Evolutionary conservation across 257 asterid genomes (phyloP).

Genomic region (Solanum lignicaule): DNA sequence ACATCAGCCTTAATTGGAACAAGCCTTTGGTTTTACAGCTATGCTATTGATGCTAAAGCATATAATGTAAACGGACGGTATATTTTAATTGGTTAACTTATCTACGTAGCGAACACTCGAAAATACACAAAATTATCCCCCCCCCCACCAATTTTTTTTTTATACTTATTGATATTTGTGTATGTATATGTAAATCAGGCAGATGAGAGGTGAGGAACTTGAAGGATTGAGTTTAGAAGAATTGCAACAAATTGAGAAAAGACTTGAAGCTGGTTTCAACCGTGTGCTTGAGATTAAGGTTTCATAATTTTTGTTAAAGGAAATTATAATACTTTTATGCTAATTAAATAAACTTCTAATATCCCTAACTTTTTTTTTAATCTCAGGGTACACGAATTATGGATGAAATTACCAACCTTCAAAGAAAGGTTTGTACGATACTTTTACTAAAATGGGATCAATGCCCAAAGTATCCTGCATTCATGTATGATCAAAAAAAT

Average conservation of each 20-base stretch:
- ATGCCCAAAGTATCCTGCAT: background rate
- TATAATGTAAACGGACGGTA: background rate
- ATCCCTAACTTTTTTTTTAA: background rate
- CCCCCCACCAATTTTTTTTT: too few species aligned
- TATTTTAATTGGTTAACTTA: background rate
- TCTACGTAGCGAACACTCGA: background rate
- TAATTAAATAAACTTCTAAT: background rate
- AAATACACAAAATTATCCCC: background rate
- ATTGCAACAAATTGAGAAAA: slow-evolving; percentile 27
- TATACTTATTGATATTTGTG: background rate
- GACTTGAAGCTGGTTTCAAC: slow-evolving; percentile 19
- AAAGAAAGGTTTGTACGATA: slow-evolving; percentile 16
- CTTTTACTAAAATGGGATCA: background rate
- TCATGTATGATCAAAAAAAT: background rate
- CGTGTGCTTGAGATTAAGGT: slow-evolving; percentile 32
- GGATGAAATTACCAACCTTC: slow-evolving; percentile 23
- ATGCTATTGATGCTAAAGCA: background rate
- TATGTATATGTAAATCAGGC: slow-evolving; percentile 3
- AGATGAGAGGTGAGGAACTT: slow-evolving; percentile 32
- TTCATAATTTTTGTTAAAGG: background rate
- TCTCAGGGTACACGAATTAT: slow-evolving; percentile 18
- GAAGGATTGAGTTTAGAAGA: slow-evolving; percentile 27
- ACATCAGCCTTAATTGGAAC: background rate
- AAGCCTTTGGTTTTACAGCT: background rate
- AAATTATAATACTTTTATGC: background rate